A percentile compares a stretch with the other conserved stretches of the same genome.
phyloP scores from a whole-genome alignment of 139 green algal species.

The Dunaliella primolecta region DNA sequence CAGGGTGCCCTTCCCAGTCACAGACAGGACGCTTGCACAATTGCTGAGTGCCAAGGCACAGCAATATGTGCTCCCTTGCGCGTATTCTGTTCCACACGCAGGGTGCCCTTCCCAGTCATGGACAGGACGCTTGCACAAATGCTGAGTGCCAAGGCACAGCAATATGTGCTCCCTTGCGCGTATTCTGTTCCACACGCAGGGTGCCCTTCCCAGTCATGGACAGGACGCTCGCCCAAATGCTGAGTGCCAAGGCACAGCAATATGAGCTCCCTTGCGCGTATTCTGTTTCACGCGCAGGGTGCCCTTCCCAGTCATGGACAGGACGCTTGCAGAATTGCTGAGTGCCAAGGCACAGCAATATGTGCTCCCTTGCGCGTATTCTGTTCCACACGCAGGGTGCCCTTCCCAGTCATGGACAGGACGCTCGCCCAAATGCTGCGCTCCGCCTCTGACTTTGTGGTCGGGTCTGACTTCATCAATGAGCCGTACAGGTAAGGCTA shows the following conservation, averaged over 20 bases:
- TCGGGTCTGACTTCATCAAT: not conserved
- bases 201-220: not conserved
- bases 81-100: no score
- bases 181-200: not conserved
- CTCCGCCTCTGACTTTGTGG: not conserved
- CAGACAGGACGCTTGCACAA: not conserved
- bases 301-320: not conserved
- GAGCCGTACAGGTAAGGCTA: not conserved
- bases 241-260: no score
- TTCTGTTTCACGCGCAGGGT: not conserved
- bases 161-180: no score
- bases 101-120: not conserved
- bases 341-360: no score
- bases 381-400: conserved; percentile 2
- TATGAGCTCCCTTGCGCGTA: no score
- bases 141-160: no score
- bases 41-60: no score
- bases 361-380: no score
- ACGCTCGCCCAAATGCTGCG: conserved; percentile 2
- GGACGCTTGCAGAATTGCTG: no score
- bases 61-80: no score
- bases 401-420: not conserved
- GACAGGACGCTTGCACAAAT: not conserved
- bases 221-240: not conserved
- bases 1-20: not conserved